Percentiles rank a stretch among this genome's conserved stretches.
Evolutionary conservation across 805 yeast genomes (phyloP).

Genomic region (Ogataea minuta): DNA sequence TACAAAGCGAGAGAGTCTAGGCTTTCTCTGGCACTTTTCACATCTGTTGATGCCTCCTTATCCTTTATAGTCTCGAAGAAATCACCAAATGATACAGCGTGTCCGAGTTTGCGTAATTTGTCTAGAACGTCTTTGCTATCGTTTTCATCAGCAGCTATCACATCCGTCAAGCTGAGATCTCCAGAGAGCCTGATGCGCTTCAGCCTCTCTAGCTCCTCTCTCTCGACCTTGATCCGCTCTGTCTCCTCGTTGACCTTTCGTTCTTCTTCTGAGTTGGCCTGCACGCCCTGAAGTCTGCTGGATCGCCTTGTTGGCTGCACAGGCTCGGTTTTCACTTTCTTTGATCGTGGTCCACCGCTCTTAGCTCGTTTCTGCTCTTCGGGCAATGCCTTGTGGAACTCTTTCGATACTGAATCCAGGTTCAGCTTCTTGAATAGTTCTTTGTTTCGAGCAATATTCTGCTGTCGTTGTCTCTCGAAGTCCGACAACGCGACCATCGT

Average conservation of each 20-base stretch:
- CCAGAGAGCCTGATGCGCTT: slow-evolving; percentile 63
- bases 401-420: slow-evolving; percentile 54
- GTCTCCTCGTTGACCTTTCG: slow-evolving; percentile 39
- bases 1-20: slow-evolving; percentile 51
- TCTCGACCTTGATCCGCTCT: slow-evolving; percentile 38
- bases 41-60: slow-evolving; percentile 39
- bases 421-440: slow-evolving; percentile 71
- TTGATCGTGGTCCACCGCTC: slow-evolving; percentile 28
- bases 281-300: slow-evolving; percentile 71
- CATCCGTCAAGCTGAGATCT: slow-evolving; percentile 59
- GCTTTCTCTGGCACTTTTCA: slow-evolving; percentile 50
- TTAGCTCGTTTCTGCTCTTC: slow-evolving; percentile 27
- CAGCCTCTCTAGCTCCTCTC: slow-evolving; percentile 39
- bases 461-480: slow-evolving; percentile 69
- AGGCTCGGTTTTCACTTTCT: slow-evolving; percentile 31
- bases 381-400: slow-evolving; percentile 47
- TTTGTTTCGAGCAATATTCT: slow-evolving; percentile 80
- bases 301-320: slow-evolving; percentile 69
- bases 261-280: slow-evolving; percentile 45
- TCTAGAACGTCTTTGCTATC: slow-evolving; percentile 33
- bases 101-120: slow-evolving; percentile 41
- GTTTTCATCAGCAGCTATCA: slow-evolving; percentile 39
- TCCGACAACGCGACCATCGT: slow-evolving; percentile 45
- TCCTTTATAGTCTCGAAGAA: slow-evolving; percentile 54
- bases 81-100: slow-evolving; percentile 65